phyloP scores from a whole-genome alignment of 164 flowering plant genomes.

The Tinospora cordifolia region DNA sequence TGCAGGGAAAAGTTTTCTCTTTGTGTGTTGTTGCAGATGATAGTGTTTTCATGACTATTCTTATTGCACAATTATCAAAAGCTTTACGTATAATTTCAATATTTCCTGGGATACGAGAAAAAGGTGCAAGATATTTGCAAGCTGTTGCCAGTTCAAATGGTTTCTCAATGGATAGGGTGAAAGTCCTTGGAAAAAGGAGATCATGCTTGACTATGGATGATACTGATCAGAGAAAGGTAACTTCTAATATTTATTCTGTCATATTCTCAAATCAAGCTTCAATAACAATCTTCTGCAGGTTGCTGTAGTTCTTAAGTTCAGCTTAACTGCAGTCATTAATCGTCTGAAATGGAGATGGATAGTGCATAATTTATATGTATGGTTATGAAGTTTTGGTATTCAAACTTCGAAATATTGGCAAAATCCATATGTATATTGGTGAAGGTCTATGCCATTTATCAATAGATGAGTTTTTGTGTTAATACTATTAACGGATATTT shows the following conservation, averaged over 20 bases:
- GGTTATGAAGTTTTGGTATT: no score
- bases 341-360: neutral
- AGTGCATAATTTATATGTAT: no score
- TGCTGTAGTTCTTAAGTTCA: no score
- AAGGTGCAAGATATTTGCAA: conserved; percentile 51
- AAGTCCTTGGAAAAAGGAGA: conserved; percentile 39
- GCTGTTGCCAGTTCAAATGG: conserved; percentile 63
- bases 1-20: conserved; percentile 43
- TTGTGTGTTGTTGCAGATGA: conserved; percentile 82
- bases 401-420: no score
- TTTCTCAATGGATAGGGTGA: conserved; percentile 51
- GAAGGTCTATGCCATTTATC: no score
- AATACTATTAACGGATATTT: no score
- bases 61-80: conserved; percentile 44
- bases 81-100: conserved; percentile 50
- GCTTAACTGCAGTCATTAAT: neutral
- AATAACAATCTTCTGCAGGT: neutral
- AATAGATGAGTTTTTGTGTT: no score
- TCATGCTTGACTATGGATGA: conserved; percentile 43
- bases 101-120: conserved; percentile 69
- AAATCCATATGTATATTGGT: no score
- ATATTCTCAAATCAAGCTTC: neutral
- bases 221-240: conserved; percentile 58
- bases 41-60: conserved; percentile 66
- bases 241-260: neutral